Evolutionary conservation across 2,329 filamentous ascomycete genomes (phyloP).

Genomic region (Colletotrichum camelliae): DNA sequence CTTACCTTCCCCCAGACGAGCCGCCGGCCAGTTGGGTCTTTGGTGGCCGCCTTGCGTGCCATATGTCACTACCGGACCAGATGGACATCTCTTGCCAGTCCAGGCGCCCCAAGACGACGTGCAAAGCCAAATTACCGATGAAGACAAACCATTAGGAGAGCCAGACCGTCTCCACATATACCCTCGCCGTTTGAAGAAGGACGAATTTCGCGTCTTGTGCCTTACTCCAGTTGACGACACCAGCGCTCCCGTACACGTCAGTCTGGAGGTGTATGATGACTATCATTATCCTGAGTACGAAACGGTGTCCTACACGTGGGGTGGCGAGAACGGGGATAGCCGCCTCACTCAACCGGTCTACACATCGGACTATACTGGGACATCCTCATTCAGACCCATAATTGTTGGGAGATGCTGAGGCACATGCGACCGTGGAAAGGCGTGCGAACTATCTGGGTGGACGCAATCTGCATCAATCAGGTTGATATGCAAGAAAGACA

Average conservation of each 20-base stretch:
- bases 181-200: accelerated
- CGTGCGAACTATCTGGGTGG: accelerated
- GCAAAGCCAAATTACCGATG: no score
- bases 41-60: neutral
- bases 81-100: accelerated
- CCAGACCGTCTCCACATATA: accelerated
- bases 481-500: neutral
- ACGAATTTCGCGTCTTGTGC: accelerated
- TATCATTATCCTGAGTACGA: accelerated
- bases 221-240: accelerated
- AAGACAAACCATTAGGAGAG: no score
- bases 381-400: accelerated
- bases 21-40: accelerated
- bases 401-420: neutral
- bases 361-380: neutral
- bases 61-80: accelerated
- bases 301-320: neutral
- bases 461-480: neutral
- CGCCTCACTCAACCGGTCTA: accelerated
- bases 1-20: neutral
- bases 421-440: accelerated
- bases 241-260: accelerated
- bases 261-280: neutral
- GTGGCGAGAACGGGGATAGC: neutral
- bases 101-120: no score